phyloP scores from a whole-genome alignment of 2,329 filamentous ascomycete species.

The Cryphonectria radicalis region DNA sequence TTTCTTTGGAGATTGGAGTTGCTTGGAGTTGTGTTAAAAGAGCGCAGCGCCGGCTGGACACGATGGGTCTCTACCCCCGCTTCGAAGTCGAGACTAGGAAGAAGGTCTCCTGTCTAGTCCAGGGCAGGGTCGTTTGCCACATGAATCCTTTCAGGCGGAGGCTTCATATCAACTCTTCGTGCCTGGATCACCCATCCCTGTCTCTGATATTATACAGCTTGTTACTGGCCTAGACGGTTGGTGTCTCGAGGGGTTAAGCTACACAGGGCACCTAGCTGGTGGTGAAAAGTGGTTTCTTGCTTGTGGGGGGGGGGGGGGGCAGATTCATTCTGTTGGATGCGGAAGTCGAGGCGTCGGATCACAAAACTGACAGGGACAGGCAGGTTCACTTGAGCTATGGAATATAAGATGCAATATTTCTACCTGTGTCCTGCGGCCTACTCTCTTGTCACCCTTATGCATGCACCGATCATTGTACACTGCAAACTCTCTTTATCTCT shows the following conservation, averaged over 20 bases:
- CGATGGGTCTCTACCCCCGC: constrained; percentile 9
- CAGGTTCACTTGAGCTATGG: not conserved
- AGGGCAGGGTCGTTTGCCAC: not conserved
- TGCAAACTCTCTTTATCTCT: not conserved
- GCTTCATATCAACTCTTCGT: not conserved
- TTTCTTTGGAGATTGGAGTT: constrained; percentile 28
- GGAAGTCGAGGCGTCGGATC: constrained; percentile 4
- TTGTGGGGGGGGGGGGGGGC: not conserved
- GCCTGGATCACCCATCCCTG: not conserved
- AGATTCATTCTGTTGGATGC: not conserved
- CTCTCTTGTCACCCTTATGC: constrained; percentile 5
- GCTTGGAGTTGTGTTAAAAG: constrained; percentile 23
- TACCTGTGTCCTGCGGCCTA: not conserved
- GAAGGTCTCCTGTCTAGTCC: not conserved
- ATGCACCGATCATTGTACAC: constrained; percentile 4
- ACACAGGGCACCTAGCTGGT: not conserved
- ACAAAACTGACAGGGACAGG: constrained; percentile 1
- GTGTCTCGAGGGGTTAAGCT: not conserved
- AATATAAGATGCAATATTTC: constrained; percentile 14
- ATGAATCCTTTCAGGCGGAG: not conserved
- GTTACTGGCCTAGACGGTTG: not conserved
- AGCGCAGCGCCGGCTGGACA: constrained; percentile 6
- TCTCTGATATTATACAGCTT: not conserved
- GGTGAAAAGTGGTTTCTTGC: not conserved
- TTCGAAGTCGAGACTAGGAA: constrained; percentile 19